Evolutionary conservation across 306 rosid species (phyloP), one percentile per base, ranked within the genome.

Genomic region (Neltuma alba): DNA sequence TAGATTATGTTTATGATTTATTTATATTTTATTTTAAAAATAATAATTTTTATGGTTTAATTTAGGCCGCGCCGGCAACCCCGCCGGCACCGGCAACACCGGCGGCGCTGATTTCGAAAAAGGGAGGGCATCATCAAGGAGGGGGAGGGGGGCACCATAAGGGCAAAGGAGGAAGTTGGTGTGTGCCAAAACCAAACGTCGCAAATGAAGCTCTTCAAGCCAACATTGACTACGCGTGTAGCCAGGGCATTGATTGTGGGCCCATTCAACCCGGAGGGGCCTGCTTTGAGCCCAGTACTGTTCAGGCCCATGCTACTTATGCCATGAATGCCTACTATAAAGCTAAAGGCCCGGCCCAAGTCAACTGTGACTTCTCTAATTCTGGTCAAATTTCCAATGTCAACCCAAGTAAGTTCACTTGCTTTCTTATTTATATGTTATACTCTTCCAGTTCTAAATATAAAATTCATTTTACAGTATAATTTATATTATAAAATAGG

Each of bases 291-390:
- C 76, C 92, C 13, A 78, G 86, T 68, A 77, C 85, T 1, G 1
- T 89, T 15, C 64, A 63, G 42, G 65, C 90, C 2, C 85, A 86
- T 13, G 96, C 99, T 0, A 76, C 97, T 0, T 95, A 78, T 62
- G 87, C 86, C 37, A 95, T 95, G 98, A 90, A 86, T 73, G 83
- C 97, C 0, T 95, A 76, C 72, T 95, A 82, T 18, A 91, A 91
- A 13, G 79, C 80, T 83, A 55, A 76, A 13, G 99, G 97, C 2
- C 87, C 84, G 63, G 50, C 85, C 30, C 80, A 79, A 34, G 82
- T 9, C 85, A 86, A 89, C 76, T 95, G 98, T 27, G 91, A 92
- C 78, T 95, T 95, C 85, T 66, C 94, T 11, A 30, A 67, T 21
- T 31, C 94, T 2, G 98, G 40, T 16, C 63, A 80, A 12, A 0